Evolutionary conservation across 371 early-diverging fungal genomes (phyloP).

Genomic region (Catenaria anguillulae): DNA sequence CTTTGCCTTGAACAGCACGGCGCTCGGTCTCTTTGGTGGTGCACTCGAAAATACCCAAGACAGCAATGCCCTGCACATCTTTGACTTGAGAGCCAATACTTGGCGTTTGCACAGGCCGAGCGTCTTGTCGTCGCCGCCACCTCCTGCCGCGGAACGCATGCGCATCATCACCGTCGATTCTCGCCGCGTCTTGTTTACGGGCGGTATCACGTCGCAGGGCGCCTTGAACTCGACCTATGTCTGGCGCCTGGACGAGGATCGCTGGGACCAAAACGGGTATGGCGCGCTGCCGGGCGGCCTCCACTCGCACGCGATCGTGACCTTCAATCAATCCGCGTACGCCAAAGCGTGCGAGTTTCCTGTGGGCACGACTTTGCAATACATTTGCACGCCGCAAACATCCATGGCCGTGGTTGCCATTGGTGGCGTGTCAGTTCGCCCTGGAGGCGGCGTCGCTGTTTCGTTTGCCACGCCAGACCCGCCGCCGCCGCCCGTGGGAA

Average conservation of each 20-base stretch:
- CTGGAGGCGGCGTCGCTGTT: not conserved
- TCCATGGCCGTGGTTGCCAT: not conserved
- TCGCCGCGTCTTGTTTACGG: not conserved
- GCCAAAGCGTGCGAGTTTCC: not conserved
- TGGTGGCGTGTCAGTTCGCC: not conserved
- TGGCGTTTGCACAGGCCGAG: not conserved
- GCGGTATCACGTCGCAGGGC: not conserved
- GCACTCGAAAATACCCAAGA: conserved; percentile 2
- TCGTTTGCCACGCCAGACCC: not conserved
- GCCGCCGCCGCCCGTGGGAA: not conserved
- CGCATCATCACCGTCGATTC: not conserved
- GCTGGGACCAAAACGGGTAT: not conserved
- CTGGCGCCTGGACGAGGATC: not conserved
- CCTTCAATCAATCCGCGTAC: not conserved
- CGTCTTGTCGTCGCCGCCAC: not conserved
- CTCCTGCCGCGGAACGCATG: not conserved
- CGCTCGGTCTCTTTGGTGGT: conserved; percentile 11
- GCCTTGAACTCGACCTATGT: not conserved
- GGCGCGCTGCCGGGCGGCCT: not conserved
- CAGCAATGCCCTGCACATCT: not conserved
- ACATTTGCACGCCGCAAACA: not conserved
- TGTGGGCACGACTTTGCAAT: not conserved
- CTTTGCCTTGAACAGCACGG: conserved; percentile 9
- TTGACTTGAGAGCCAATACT: not conserved
- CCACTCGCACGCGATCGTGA: not conserved